Percentiles rank a stretch among this genome's conserved stretches.
Conservation (phyloP, 441 rosid species). For the Gossypium gossypioides region DNA sequence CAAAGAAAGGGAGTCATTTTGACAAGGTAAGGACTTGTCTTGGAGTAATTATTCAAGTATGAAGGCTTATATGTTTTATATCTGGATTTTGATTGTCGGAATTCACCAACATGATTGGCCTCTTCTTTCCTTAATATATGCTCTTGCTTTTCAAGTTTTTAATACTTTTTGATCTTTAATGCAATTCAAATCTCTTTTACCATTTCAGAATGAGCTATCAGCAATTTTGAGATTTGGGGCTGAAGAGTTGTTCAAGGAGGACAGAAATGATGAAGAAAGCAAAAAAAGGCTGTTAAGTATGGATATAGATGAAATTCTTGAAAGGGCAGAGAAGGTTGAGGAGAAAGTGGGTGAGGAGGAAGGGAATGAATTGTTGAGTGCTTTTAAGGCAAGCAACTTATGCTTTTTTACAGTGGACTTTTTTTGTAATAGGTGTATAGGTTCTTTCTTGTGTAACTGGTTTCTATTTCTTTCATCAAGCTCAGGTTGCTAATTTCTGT, state of each 20-base stretch:
- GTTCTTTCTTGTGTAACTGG: neutral
- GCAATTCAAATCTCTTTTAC: conserved; percentile 13
- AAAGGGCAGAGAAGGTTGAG: conserved; percentile 97
- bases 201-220: conserved; percentile 83
- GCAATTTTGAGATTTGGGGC: conserved; percentile 98
- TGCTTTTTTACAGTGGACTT: neutral
- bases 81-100: neutral
- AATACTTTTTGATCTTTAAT: neutral
- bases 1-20: conserved; percentile 80
- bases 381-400: conserved; percentile 72
- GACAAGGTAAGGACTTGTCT: conserved; percentile 63
- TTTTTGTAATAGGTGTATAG: neutral
- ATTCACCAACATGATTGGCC: neutral
- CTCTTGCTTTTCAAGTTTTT: neutral
- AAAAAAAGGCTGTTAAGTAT: conserved; percentile 77
- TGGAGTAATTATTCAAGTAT: neutral
- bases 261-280: conserved; percentile 91
- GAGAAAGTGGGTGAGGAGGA: conserved; percentile 61
- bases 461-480: conserved; percentile 17
- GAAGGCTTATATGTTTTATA: neutral
- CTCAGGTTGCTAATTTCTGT: conserved; percentile 87
- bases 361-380: conserved; percentile 77
- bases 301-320: conserved; percentile 98
- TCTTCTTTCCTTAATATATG: neutral
- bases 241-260: conserved; percentile 96